Base-by-base conservation (phyloP, 805 yeast species). In the Myxozyma neglecta region DNA sequence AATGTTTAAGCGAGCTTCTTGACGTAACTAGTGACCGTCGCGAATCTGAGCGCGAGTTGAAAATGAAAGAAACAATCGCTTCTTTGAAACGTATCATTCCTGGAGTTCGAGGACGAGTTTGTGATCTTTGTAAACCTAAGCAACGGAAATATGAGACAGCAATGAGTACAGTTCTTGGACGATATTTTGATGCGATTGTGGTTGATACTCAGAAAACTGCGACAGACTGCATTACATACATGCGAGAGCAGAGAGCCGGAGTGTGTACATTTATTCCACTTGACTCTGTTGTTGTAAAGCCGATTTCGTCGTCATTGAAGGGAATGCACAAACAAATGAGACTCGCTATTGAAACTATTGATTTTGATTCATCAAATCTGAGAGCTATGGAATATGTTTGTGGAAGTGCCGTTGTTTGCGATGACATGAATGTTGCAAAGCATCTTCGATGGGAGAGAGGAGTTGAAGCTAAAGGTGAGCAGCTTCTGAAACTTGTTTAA, bases 191-290 rank as follows among this genome's bases (percentile, higher is more conserved):
- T 73, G 83, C 97, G 0, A 82, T 94, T 16, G 81, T 94, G 18
- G 99, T 94, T 6, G 96, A 90, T 68, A 81, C 81, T 34, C 76
- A 85, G 6, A 72, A 83, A 9, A 81, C 86, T 24, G 96, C 96
- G 0, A 83, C 85, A 60, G 85, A 85, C 63, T 89, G 96, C 72
- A 88, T 94, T 64, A 83, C 84, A 8, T 87, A 87, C 59, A 77
- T 93, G 72, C 89, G 90, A 69, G 92, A 89, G 66, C 93, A 93
- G 71, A 81, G 97, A 66, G 79, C 87, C 11, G 98, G 98, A 51
- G 80, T 82, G 7, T 91, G 94, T 0, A 85, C 96, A 0, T 92
- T 94, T 69, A 87, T 94, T 61, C 98, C 99, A 0, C 76, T 94
- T 55, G 94, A 91, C 70, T 81, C 91, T 1, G 85, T 94, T 37